These are phyloP conservation scores for Mentha longifolia DNA, from an alignment of 257 asterid species.

Conservation along the genomic window DNA sequence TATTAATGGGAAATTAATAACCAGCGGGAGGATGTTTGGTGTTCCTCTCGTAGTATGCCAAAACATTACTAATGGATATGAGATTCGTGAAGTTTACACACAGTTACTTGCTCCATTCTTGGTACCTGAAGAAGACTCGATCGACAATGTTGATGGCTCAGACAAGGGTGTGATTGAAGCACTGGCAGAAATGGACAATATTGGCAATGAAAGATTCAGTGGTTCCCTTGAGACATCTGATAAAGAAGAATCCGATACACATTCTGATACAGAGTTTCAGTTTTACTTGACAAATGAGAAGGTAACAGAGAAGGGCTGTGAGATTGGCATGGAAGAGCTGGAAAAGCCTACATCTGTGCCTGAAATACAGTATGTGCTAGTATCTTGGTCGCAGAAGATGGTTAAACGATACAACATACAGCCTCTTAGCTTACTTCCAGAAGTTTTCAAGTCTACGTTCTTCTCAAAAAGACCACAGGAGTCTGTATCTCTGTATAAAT, in stretches of 20 bases:
- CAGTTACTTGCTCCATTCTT: constrained; percentile 65
- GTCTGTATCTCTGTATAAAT: constrained; percentile 80
- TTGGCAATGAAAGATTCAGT: constrained; percentile 41
- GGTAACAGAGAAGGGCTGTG: constrained; percentile 50
- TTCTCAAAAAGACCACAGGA: constrained; percentile 73
- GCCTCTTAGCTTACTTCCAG: constrained; percentile 67
- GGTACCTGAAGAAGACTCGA: constrained; percentile 45
- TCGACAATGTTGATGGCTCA: constrained; percentile 35
- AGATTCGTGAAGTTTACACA: constrained; percentile 53
- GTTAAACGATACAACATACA: constrained; percentile 49
- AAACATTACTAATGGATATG: constrained; percentile 63
- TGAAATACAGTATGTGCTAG: constrained; percentile 65
- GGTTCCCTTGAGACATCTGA: constrained; percentile 43
- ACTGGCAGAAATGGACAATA: constrained; percentile 38
- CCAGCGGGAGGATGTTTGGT: constrained; percentile 73
- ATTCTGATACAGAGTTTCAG: constrained; percentile 50
- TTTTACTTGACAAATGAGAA: constrained; percentile 73
- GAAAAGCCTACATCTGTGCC: constrained; percentile 45
- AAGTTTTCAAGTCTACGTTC: constrained; percentile 76
- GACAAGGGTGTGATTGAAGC: constrained; percentile 45
- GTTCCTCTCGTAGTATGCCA: constrained; percentile 66
- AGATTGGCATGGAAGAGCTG: constrained; percentile 64
- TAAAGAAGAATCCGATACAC: constrained; percentile 46
- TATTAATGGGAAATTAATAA: constrained; percentile 47
- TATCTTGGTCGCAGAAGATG: constrained; percentile 72